Base-by-base conservation (phyloP, 2,329 filamentous ascomycete genomes). In the Penicillium capsulatum region DNA sequence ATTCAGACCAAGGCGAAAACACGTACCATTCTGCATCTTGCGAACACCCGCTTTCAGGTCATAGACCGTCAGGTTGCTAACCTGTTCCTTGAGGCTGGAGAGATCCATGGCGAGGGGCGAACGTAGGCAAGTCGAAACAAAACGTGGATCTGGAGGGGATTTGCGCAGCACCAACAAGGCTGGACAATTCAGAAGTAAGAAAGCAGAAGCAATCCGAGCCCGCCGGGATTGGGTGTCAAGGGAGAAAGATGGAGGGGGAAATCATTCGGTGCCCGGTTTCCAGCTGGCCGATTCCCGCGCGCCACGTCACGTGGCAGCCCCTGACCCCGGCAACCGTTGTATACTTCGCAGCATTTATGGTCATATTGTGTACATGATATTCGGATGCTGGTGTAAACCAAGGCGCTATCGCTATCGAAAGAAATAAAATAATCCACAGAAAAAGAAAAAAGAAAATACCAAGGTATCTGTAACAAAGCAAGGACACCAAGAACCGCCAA, bases 11-110 rank as follows among this genome's bases (percentile, higher is more conserved):
- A 30, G 31, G 14, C 30, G 40, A 35, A 15, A 29, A 27, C n/a
- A 41, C 76, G 55, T 72, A 95, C 90, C 90, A 91, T 96, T 96
- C 63, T 96, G 90, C 44, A 94, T 86, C 69, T 96, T 95, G 55
- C 90, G 83, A 56, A 96, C 88, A 51, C 89, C 86, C 39, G 90
- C 90, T 74, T 96, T 96, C 72, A 96, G 64, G 69, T 96, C 90
- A 74, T 96, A 96, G 67, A 96, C 77, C 58, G 86, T 86, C 76
- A 96, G 76, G 72, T 92, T 94, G 73, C 83, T 83, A 68, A 95
- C 88, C 69, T 86, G 83, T 58, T 87, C 86, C 67, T 86, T 91
- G 39, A 96, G 68, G 61, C 76, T 86, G 69, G 83, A 84, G 65
- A 94, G 77, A 76, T 96, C 87, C 89, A 94, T 94, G 57, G 63